Evolutionary conservation across 2,329 filamentous ascomycete genomes (phyloP), one percentile per base, ranked within the genome.

Genomic region (Capronia americana): DNA sequence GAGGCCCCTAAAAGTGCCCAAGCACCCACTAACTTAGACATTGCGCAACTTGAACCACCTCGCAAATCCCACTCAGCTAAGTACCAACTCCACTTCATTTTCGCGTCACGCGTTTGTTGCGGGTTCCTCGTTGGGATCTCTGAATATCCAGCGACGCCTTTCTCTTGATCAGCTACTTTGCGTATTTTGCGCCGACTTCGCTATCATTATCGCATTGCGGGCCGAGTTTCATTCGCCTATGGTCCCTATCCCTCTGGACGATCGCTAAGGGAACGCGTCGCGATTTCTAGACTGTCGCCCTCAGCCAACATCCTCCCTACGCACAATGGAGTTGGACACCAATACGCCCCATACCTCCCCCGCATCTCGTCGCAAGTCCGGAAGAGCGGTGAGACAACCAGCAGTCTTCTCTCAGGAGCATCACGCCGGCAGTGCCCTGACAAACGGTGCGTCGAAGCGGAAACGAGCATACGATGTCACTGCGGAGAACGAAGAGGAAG

Each of bases 381-480:
- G 79, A 57, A 79, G 81, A 67, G 74, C 75, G 61, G 77, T 77
- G 65, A 78, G 79, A 56, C 79, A 77, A 68, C 80, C 80, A 41
- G 77, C 79, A 61, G 63, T 80, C 24, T 81, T 79, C 63, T 80
- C 79, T 6, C 75, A 80, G 63, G 79, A 71, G 54, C 65, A 69
- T 23, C 73, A 77, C 65, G 74, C 74, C 59, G 71, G 71, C 59
- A 71, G 69, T 64, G 66, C 76, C 20, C 65, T 72, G 59, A 64
- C 62, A 12, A 73, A 71, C 34, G 71, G 75, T 62, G 71, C 77
- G n/a, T 74, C 76, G 12, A 86, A 86, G 75, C 81, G 84, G 68
- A 86, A 86, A 75, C 79, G 82, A 65, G 76, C 77, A 5, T 75
- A 78, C 14, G 76, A 79, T 11, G 75, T 77, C 28, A 74, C 73